Conservation (phyloP, 768 basidiomycete species). For the Suillus hirtellus region DNA sequence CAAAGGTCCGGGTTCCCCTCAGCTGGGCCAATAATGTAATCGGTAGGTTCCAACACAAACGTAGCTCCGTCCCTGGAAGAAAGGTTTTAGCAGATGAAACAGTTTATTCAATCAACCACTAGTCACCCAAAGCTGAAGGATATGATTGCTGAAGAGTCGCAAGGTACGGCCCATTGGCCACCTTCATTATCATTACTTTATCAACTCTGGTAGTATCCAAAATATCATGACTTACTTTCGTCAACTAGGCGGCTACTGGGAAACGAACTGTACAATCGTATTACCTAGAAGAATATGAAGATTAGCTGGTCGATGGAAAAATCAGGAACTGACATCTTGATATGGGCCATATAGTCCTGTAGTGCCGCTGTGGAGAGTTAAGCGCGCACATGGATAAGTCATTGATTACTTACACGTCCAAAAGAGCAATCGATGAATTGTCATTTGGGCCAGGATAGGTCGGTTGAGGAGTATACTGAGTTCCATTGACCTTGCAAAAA, state of each 20-base stretch:
- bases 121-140: slow-evolving; percentile 71
- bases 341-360: slow-evolving; percentile 75
- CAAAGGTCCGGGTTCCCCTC: slow-evolving; percentile 64
- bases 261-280: slow-evolving; percentile 60
- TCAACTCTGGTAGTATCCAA: background rate
- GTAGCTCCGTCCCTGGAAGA: slow-evolving; percentile 28
- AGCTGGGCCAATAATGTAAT: slow-evolving; percentile 75
- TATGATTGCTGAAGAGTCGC: slow-evolving; percentile 56
- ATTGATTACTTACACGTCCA: slow-evolving; percentile 61
- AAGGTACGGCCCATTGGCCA: slow-evolving; percentile 80
- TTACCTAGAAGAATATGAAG: slow-evolving; percentile 47
- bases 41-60: slow-evolving; percentile 70
- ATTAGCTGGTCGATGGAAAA: background rate
- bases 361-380: slow-evolving; percentile 52
- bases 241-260: slow-evolving; percentile 70
- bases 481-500: slow-evolving; percentile 54
- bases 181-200: slow-evolving; percentile 25
- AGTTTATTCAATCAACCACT: background rate
- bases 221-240: slow-evolving; percentile 36
- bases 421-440: slow-evolving; percentile 62
- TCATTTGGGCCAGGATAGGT: slow-evolving; percentile 60
- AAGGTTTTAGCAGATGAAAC: slow-evolving; percentile 4
- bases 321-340: slow-evolving; percentile 56
- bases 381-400: slow-evolving; percentile 6
- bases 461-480: slow-evolving; percentile 50